phyloP scores from a whole-genome alignment of 2,329 filamentous ascomycete genomes.

The Plectosphaerella plurivora region DNA sequence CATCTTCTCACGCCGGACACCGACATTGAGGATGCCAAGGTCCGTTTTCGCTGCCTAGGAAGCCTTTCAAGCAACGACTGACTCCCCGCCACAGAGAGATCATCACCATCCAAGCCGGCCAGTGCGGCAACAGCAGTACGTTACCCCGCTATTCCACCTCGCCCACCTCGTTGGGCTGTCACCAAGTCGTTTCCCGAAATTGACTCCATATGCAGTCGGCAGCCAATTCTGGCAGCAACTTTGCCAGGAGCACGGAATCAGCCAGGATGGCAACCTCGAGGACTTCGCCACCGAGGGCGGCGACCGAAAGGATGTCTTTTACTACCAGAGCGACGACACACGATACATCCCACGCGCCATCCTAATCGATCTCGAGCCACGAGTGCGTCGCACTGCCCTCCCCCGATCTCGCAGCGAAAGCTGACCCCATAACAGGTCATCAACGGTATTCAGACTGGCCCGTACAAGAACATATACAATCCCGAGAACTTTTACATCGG shows the following conservation, averaged over 20 bases:
- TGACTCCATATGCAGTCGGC: conserved; percentile 58
- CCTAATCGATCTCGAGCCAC: conserved; percentile 88
- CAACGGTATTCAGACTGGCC: conserved; percentile 84
- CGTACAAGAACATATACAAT: conserved; percentile 99
- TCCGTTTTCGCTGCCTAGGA: background rate
- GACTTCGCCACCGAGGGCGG: conserved; percentile 97
- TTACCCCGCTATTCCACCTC: conserved; percentile 22
- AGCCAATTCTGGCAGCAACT: conserved; percentile 99
- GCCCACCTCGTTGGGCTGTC: background rate
- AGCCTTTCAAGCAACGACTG: background rate
- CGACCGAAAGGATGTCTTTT: conserved; percentile 98
- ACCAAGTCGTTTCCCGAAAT: conserved; percentile 11
- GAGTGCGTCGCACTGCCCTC: conserved; percentile 45
- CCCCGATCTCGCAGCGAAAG: background rate
- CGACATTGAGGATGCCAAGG: conserved; percentile 11
- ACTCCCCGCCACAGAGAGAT: conserved; percentile 69
- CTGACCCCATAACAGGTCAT: conserved; percentile 59
- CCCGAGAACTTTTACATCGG: conserved; percentile 98
- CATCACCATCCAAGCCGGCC: conserved; percentile 97
- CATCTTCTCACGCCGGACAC: background rate
- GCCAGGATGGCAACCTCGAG: conserved; percentile 92
- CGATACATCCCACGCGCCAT: conserved; percentile 97
- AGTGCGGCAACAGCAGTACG: conserved; percentile 98
- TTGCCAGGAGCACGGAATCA: conserved; percentile 97
- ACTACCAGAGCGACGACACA: conserved; percentile 98